phyloP scores from a whole-genome alignment of 139 green algal species.

The Pedinophyceae sp. region DNA sequence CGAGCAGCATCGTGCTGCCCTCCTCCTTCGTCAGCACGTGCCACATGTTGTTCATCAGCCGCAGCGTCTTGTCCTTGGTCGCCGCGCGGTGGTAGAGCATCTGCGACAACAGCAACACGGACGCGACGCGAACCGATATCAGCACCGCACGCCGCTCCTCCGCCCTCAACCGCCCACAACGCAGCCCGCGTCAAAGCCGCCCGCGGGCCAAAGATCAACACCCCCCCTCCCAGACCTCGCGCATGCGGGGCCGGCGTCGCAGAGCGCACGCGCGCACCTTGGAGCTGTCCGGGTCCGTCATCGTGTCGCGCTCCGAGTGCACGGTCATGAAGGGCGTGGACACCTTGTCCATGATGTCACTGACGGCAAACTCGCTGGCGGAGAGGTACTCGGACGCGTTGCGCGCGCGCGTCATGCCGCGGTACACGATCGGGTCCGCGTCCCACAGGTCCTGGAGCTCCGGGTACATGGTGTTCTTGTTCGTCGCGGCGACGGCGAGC shows the following conservation, averaged over 20 bases:
- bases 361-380: conserved; percentile 11
- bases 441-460: conserved; percentile 21
- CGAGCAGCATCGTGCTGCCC: too few species aligned
- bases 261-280: too few species aligned
- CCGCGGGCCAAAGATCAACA: too few species aligned
- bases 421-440: conserved; percentile 1
- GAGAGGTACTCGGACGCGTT: conserved; percentile 28
- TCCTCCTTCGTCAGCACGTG: conserved; percentile 47
- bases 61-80: conserved; percentile 41
- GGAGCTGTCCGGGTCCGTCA: conserved; percentile 42
- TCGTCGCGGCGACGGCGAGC: conserved; percentile 15
- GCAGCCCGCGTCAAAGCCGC: too few species aligned
- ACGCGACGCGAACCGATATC: too few species aligned
- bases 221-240: too few species aligned
- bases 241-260: too few species aligned
- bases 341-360: conserved; percentile 19
- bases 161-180: too few species aligned
- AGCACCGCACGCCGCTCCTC: too few species aligned
- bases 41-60: conserved; percentile 36
- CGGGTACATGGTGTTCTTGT: conserved; percentile 26
- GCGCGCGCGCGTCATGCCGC: conserved; percentile 5
- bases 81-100: conserved; percentile 1
- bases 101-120: neutral
- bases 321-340: conserved; percentile 33
- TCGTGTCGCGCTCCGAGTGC: conserved; percentile 39